phyloP scores from a whole-genome alignment of 441 rosid species.

The Erodium chrysanthum region DNA sequence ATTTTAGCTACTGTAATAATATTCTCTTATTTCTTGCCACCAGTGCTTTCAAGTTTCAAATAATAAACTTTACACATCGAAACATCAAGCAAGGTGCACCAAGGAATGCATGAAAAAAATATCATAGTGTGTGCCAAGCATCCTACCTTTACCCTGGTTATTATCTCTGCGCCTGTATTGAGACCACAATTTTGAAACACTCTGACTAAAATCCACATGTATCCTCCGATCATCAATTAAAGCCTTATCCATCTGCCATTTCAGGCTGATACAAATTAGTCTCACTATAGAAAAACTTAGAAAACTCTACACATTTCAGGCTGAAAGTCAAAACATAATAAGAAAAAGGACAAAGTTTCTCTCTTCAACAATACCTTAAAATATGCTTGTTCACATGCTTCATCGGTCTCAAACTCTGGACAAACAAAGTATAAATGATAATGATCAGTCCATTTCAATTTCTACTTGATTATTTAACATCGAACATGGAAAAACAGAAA shows the following conservation, averaged over 20 bases:
- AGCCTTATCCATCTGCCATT: slow-evolving; percentile 79
- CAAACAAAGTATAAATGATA: slow-evolving; percentile 9
- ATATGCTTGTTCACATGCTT: slow-evolving; percentile 78
- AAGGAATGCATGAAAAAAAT: neutral
- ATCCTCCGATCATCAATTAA: slow-evolving; percentile 91
- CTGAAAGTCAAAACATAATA: neutral
- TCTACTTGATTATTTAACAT: neutral
- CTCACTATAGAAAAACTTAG: neutral
- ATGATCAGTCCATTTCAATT: slow-evolving; percentile 3
- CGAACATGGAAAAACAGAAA: neutral
- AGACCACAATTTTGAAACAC: slow-evolving; percentile 86
- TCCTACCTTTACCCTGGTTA: slow-evolving; percentile 47
- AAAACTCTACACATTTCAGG: neutral
- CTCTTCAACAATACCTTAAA: slow-evolving; percentile 48
- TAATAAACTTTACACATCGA: neutral
- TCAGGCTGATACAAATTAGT: neutral
- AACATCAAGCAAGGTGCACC: neutral
- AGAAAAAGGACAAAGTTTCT: slow-evolving; percentile 4
- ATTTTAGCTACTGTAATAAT: neutral
- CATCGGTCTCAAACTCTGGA: slow-evolving; percentile 66
- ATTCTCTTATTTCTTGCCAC: neutral
- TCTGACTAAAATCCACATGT: slow-evolving; percentile 92
- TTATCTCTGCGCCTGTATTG: slow-evolving; percentile 55
- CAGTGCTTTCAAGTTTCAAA: neutral
- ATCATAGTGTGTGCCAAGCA: neutral